These are phyloP conservation scores for Hemileccinum rubropunctum DNA, from an alignment of 768 basidiomycete genomes.

Conservation along the genomic window DNA sequence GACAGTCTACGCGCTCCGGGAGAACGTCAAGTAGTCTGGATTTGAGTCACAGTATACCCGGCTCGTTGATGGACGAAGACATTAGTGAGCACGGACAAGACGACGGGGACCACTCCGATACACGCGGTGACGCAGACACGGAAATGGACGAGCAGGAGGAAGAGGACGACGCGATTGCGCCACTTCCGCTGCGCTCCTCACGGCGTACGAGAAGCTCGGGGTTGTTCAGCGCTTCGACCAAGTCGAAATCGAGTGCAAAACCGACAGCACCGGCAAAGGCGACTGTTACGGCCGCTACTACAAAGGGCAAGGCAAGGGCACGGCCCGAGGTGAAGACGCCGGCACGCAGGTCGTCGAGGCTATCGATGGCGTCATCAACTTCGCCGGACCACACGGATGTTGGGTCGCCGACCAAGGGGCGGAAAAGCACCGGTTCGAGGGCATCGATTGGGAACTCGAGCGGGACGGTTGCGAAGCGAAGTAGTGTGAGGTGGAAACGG, in stretches of 20 bases:
- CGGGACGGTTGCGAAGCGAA: conserved; percentile 24
- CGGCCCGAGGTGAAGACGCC: conserved; percentile 24
- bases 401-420: conserved; percentile 24
- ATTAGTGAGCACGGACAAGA: conserved; percentile 21
- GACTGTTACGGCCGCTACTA: background rate
- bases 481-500: conserved; percentile 32
- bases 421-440: conserved; percentile 21
- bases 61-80: conserved; percentile 41
- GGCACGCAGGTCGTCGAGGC: conserved; percentile 38
- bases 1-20: background rate
- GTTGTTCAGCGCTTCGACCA: conserved; percentile 6
- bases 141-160: conserved; percentile 31
- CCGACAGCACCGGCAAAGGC: background rate
- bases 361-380: conserved; percentile 33
- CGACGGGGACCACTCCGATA: conserved; percentile 24
- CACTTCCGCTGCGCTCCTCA: conserved; percentile 28
- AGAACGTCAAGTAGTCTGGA: conserved; percentile 9
- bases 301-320: conserved; percentile 19
- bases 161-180: conserved; percentile 34
- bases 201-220: conserved; percentile 21
- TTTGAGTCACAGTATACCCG: conserved; percentile 39
- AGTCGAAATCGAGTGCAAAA: conserved; percentile 9
- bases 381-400: conserved; percentile 31
- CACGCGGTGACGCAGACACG: conserved; percentile 18
- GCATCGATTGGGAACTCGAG: conserved; percentile 9